Evolutionary conservation across 2,329 filamentous ascomycete genomes (phyloP).

Genomic region (Xylariaceae sp.): DNA sequence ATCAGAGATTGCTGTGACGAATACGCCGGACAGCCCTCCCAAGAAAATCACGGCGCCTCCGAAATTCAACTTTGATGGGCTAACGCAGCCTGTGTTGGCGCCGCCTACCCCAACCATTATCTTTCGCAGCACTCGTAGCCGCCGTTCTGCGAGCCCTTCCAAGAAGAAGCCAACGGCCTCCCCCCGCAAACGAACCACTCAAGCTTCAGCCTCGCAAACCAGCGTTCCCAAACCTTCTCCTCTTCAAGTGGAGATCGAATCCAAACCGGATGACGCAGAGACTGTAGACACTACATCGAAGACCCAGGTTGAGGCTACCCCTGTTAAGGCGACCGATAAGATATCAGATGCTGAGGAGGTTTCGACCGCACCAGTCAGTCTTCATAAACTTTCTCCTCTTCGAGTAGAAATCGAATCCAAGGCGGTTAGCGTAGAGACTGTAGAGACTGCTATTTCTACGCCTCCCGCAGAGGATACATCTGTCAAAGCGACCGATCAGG

Average conservation of each 20-base stretch:
- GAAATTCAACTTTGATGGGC: conserved; percentile 57
- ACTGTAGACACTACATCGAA: conserved; percentile 46
- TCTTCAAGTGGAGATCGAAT: conserved; percentile 30
- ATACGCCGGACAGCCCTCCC: conserved; percentile 58
- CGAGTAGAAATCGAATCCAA: conserved; percentile 29
- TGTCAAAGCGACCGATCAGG: conserved; percentile 47
- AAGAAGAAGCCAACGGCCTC: conserved; percentile 50
- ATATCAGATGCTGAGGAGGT: conserved; percentile 38
- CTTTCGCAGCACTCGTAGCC: conserved; percentile 44
- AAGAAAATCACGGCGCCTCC: conserved; percentile 79
- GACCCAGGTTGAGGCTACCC: conserved; percentile 33
- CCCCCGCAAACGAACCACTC: conserved; percentile 50
- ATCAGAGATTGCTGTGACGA: conserved; percentile 60
- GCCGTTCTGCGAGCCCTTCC: conserved; percentile 54
- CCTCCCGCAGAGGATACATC: conserved; percentile 24
- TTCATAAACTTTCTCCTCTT: conserved; percentile 32
- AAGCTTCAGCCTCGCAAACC: conserved; percentile 37
- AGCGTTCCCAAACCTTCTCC: conserved; percentile 35
- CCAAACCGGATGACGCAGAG: conserved; percentile 35
- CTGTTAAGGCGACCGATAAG: conserved; percentile 46
- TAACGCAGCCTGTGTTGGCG: conserved; percentile 39
- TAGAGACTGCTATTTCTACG: conserved; percentile 38
- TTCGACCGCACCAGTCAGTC: conserved; percentile 37
- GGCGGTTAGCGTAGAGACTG: conserved; percentile 38
- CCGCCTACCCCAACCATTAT: conserved; percentile 46